Conservation (phyloP, 2,329 filamentous ascomycete genomes). For the Byssothecium circinans region DNA sequence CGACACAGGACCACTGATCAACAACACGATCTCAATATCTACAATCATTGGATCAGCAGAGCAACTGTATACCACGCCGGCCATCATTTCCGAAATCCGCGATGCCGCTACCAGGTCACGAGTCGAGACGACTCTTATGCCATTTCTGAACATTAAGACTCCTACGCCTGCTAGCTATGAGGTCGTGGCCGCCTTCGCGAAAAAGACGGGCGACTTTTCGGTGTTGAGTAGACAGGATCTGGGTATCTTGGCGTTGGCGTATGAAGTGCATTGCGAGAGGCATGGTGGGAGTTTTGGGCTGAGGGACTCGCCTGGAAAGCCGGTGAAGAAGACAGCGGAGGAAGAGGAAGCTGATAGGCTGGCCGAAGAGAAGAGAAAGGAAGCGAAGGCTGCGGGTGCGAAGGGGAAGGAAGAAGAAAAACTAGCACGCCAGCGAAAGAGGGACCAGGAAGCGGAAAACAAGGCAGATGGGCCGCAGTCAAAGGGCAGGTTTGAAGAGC, state of each 20-base stretch:
- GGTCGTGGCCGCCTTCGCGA: conserved; percentile 80
- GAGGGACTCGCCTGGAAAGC: conserved; percentile 77
- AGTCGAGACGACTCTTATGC: conserved; percentile 80
- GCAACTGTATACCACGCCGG: conserved; percentile 67
- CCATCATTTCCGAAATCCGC: conserved; percentile 83
- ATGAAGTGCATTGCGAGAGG: conserved; percentile 90
- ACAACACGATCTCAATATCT: conserved; percentile 84
- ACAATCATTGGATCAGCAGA: conserved; percentile 78
- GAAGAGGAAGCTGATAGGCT: conserved; percentile 13
- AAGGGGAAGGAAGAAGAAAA: conserved; percentile 24
- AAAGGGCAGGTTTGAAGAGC: conserved; percentile 5
- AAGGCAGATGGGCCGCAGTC: too few relatives aligned
- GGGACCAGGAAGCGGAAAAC: conserved; percentile 9
- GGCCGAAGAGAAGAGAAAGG: conserved; percentile 22
- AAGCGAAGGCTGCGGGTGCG: conserved; percentile 36
- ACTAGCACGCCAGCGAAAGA: background rate
- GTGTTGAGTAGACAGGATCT: conserved; percentile 89
- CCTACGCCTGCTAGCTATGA: conserved; percentile 77
- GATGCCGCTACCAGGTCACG: conserved; percentile 79
- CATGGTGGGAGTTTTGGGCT: conserved; percentile 89
- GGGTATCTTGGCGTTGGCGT: conserved; percentile 84
- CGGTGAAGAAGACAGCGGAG: conserved; percentile 61
- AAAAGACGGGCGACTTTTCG: conserved; percentile 83
- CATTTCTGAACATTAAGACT: conserved; percentile 77
- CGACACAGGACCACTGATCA: conserved; percentile 90